Evolutionary conservation across 306 rosid genomes (phyloP).

Genomic region (Ziziphus jujuba): DNA sequence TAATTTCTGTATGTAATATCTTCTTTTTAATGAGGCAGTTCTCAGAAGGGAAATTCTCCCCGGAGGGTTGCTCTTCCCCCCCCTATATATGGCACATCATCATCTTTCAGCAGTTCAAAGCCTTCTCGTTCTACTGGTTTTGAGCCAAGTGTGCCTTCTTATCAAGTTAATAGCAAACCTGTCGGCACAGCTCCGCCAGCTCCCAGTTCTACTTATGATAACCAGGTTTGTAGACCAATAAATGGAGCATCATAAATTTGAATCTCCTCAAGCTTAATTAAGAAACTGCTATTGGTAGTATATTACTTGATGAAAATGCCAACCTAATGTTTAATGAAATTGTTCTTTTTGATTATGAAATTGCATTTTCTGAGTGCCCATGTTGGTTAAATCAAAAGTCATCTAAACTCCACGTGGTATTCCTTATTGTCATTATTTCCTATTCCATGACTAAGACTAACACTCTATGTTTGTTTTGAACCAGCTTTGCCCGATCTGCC

Average conservation of each 20-base stretch:
- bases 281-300: background rate
- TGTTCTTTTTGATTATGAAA: background rate
- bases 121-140: conserved; percentile 45
- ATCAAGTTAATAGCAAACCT: conserved; percentile 29
- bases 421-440: background rate
- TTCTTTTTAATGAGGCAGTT: conserved; percentile 39
- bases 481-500: conserved; percentile 91
- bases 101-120: conserved; percentile 47
- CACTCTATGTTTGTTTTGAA: conserved; percentile 27
- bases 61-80: conserved; percentile 82
- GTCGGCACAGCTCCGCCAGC: conserved; percentile 57
- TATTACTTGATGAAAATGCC: background rate
- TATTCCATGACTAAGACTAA: conserved; percentile 11
- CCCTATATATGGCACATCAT: conserved; percentile 51
- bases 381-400: background rate
- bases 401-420: too few species aligned
- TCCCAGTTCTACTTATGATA: conserved; percentile 60
- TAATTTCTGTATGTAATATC: conserved; percentile 3
- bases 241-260: background rate
- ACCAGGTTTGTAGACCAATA: conserved; percentile 49
- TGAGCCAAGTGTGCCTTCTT: conserved; percentile 58
- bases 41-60: conserved; percentile 48
- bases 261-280: background rate
- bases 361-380: background rate
- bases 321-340: background rate